A percentile compares a stretch with the other conserved stretches of the same genome.
Conservation (phyloP, 1,284 basidiomycete species). For the Erythrobasidium hasegawianum region DNA sequence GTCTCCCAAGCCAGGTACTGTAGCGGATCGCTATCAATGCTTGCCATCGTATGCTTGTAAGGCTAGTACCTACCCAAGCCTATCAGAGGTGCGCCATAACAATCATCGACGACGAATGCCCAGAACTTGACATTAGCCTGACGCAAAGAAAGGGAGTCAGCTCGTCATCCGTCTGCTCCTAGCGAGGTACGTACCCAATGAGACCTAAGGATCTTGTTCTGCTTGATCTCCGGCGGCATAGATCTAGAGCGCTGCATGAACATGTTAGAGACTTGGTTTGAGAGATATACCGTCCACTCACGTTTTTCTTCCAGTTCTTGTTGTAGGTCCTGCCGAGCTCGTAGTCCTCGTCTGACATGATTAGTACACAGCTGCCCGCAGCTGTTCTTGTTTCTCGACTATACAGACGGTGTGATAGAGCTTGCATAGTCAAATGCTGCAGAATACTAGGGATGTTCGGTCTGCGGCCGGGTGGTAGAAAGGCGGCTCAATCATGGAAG, state of each 20-base stretch:
- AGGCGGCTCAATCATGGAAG: no score
- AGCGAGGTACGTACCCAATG: neutral
- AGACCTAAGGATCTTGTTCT: neutral
- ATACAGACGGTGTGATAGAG: no score
- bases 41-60: no score
- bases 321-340: neutral
- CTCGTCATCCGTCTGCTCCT: neutral
- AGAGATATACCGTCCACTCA: neutral
- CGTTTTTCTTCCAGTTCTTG: neutral
- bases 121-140: neutral
- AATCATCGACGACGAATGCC: neutral
- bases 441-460: no score
- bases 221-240: constrained; percentile 4
- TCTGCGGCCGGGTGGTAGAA: no score
- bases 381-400: no score
- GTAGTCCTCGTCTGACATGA: no score
- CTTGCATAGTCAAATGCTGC: no score
- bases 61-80: neutral
- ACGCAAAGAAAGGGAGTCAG: neutral
- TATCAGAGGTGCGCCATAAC: neutral
- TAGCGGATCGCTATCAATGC: no score
- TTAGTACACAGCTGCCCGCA: no score
- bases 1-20: neutral
- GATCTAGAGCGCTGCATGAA: neutral
- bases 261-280: neutral